phyloP scores from a whole-genome alignment of 2,329 filamentous ascomycete genomes.

The Trichophyton equinum region DNA sequence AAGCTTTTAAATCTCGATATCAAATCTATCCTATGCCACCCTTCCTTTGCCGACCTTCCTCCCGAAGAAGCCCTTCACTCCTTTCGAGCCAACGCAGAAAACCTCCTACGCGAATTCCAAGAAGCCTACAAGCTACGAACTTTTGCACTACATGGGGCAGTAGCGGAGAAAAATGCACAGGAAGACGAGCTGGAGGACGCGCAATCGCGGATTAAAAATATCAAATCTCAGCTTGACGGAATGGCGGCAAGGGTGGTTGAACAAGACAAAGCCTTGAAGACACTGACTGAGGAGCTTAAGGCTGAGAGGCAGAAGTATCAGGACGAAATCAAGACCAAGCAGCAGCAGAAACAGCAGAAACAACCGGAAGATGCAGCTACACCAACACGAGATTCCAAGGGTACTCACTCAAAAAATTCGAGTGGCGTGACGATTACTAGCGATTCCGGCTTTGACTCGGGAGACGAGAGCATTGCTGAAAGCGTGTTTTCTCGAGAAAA shows the following conservation, averaged over 20 bases:
- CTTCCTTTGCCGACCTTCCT: slow-evolving; percentile 37
- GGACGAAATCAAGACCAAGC: slow-evolving; percentile 16
- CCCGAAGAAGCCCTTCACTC: slow-evolving; percentile 44
- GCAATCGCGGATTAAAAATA: slow-evolving; percentile 43
- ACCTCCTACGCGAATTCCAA: slow-evolving; percentile 44
- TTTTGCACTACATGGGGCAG: slow-evolving; percentile 38
- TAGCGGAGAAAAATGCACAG: slow-evolving; percentile 44
- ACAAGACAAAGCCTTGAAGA: slow-evolving; percentile 45
- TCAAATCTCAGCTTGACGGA: slow-evolving; percentile 50
- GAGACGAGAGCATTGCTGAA: slow-evolving; percentile 40
- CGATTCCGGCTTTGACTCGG: slow-evolving; percentile 50
- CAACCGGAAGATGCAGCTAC: not conserved
- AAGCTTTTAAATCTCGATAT: slow-evolving; percentile 45
- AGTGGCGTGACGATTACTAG: slow-evolving; percentile 34
- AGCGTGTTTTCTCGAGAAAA: slow-evolving; percentile 35
- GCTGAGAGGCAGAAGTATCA: slow-evolving; percentile 20
- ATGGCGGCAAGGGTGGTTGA: slow-evolving; percentile 44
- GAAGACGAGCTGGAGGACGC: slow-evolving; percentile 51
- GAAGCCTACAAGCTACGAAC: slow-evolving; percentile 43
- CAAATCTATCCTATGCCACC: slow-evolving; percentile 41
- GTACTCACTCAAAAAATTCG: slow-evolving; percentile 13
- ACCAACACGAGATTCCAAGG: slow-evolving; percentile 5
- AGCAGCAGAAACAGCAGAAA: not conserved
- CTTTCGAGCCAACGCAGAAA: slow-evolving; percentile 44
- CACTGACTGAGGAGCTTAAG: slow-evolving; percentile 37